Base-by-base conservation (phyloP, 345 rosid genomes). In the Erucastrum elatum region DNA sequence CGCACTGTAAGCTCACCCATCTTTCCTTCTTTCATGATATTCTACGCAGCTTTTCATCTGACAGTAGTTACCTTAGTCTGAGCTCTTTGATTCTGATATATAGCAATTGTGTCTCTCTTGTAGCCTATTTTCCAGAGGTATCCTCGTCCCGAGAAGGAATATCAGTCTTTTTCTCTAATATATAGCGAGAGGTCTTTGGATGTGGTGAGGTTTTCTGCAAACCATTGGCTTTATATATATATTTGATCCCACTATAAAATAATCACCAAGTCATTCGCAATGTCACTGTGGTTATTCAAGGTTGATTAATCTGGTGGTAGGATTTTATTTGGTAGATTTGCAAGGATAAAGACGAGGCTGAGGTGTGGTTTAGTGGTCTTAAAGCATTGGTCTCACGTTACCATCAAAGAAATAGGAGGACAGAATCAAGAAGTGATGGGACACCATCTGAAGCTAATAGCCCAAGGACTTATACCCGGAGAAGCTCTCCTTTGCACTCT, bases 91-190 rank as follows among this genome's bases (percentile, higher is more conserved):
- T 44, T 44, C 51, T 44, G 5, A 44, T 44, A 44, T 44, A 12
- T 44, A 44, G 51, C 15, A 12, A 5, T 68, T 39, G 4, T 72
- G 49, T 68, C 71, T 71, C 55, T 78, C 62, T 77, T 85, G 82
- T 93, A 93, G 99, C 96, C 94, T 71, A 95, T 93, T 77, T 95
- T 95, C 82, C 98, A 93, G 84, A 87, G 99, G 83, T 86, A 91
- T 87, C 99, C 97, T 51, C 93, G 98, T 17, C 99, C 99, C 5
- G 99, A 95, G 87, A 95, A 95, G 89, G 99, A 95, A 82, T 95
- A 93, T 76, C 99, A 95, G 84, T 95, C 99, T 8, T 93, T 95
- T 84, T 95, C 99, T 56, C 94, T 95, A 70, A 95, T 91, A 81
- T 95, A 95, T 81, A 91, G 84, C 81, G 99, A 93, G 66, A 90